Percentiles rank a stretch among this genome's conserved stretches.
Evolutionary conservation across 345 rosid species (phyloP).

Genomic region (Populus davidiana): DNA sequence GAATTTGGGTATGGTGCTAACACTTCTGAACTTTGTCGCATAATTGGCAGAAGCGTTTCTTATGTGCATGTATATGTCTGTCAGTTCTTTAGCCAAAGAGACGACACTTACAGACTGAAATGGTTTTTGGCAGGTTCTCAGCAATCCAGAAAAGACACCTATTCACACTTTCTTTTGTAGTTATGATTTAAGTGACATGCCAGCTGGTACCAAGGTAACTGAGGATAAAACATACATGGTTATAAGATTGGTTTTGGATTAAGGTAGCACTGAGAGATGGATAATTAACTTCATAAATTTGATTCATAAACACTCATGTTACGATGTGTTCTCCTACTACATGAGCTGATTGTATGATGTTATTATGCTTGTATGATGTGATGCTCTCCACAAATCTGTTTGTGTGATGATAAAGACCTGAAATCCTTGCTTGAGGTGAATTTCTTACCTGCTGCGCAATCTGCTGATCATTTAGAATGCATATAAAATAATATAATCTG

Average conservation of each 20-base stretch:
- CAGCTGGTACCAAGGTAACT: slow-evolving; percentile 73
- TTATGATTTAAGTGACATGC: slow-evolving; percentile 96
- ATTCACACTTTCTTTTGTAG: slow-evolving; percentile 88
- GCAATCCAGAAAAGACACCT: slow-evolving; percentile 98
- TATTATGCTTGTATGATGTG: not conserved
- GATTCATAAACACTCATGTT: not conserved
- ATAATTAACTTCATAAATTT: not conserved
- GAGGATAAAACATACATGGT: not conserved
- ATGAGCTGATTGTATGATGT: not conserved
- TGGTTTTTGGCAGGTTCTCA: slow-evolving; percentile 65
- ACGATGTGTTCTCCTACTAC: not conserved
- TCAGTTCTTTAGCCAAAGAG: not conserved
- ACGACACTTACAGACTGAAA: not conserved
- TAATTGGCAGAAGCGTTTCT: not conserved
- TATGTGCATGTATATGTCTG: not conserved
- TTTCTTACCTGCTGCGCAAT: not conserved
- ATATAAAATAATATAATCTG: not conserved
- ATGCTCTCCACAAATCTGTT: not conserved
- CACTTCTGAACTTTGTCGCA: not conserved
- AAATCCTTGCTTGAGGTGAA: not conserved
- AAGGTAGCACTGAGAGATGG: not conserved
- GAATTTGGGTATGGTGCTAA: not conserved
- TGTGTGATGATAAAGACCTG: not conserved
- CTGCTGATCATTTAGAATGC: not conserved
- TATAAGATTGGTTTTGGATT: not conserved